Evolutionary conservation across 805 yeast genomes (phyloP).

Genomic region (Torulaspora indica): DNA sequence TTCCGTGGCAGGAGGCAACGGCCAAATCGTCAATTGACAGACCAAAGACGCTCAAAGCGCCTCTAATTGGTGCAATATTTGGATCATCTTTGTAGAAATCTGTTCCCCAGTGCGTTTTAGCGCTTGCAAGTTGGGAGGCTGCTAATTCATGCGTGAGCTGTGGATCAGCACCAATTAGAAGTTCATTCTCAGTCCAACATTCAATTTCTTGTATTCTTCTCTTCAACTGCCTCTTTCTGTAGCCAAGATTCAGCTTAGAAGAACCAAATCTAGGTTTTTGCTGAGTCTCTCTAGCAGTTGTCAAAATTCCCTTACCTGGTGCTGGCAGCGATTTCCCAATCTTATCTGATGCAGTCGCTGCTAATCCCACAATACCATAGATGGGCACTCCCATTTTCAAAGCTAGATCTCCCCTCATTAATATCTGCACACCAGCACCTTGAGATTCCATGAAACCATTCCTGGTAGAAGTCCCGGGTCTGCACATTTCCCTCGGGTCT

Average conservation of each 20-base stretch:
- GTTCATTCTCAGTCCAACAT: constrained; percentile 62
- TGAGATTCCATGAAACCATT: constrained; percentile 92
- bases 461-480: constrained; percentile 84
- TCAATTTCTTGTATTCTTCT: constrained; percentile 67
- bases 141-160: constrained; percentile 68
- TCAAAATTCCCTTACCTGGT: constrained; percentile 89
- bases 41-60: constrained; percentile 85
- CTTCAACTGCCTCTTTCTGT: constrained; percentile 18
- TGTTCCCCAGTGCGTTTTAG: constrained; percentile 85
- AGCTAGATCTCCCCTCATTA: constrained; percentile 83
- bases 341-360: constrained; percentile 85
- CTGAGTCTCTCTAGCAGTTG: constrained; percentile 76
- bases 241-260: constrained; percentile 12
- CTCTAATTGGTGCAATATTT: constrained; percentile 86
- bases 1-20: constrained; percentile 94
- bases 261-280: constrained; percentile 29
- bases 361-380: constrained; percentile 74
- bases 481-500: constrained; percentile 85
- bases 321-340: constrained; percentile 90
- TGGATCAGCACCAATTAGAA: constrained; percentile 8
- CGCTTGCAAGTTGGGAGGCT: constrained; percentile 69
- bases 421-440: constrained; percentile 85
- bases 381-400: constrained; percentile 88
- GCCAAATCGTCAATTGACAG: constrained; percentile 84
- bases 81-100: constrained; percentile 81